Base-by-base conservation (phyloP, 2,329 filamentous ascomycete species). In the Hortaea sp. region DNA sequence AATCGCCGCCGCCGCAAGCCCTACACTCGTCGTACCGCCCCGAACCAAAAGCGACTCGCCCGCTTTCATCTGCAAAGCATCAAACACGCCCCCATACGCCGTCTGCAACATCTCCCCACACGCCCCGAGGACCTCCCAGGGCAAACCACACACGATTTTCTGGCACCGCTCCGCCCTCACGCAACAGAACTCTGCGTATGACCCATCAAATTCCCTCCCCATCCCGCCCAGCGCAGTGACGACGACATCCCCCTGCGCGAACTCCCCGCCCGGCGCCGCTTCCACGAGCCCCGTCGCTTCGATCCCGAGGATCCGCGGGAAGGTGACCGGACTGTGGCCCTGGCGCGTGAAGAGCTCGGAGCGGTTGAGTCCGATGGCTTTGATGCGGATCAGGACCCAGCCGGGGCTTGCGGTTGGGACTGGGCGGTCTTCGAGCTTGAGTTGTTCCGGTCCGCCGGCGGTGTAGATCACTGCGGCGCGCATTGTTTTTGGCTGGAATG, bases 31-130 rank as follows among this genome's bases (percentile, higher is more conserved):
- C 4, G 73, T 75, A 0, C 70, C 71, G 1, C 73, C 72, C 5
- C 72, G 61, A n/a, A 75, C 62, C n/a, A 76, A 58, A 43, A 75
- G 46, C 10, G 60, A 64, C 7, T 75, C 70, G 0, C 64, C 66
- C 7, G 60, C 55, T 41, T 63, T 45, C 13, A 74, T 43, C 39
- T 61, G 55, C 41, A 75, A 53, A 4, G 61, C 56, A 40, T 57
- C 60, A n/a, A 67, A 65, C 34, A 75, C 48, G 5, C 63, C 62
- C 1, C 72, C 72, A 55, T 66, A 74, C 1, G 72, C 67, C 2
- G 72, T 75, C 58, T 74, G 71, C 48, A 75, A 48, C 71, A 75
- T 75, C 57, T 74, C 72, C 2, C 71, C 71, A 44, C 72, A 57
- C 1, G 72, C 70, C 5, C 69, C 73, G 1, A 76, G 50, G 2